Evolutionary conservation across 257 asterid genomes (phyloP).

Genomic region (Galeopsis tetrahit): DNA sequence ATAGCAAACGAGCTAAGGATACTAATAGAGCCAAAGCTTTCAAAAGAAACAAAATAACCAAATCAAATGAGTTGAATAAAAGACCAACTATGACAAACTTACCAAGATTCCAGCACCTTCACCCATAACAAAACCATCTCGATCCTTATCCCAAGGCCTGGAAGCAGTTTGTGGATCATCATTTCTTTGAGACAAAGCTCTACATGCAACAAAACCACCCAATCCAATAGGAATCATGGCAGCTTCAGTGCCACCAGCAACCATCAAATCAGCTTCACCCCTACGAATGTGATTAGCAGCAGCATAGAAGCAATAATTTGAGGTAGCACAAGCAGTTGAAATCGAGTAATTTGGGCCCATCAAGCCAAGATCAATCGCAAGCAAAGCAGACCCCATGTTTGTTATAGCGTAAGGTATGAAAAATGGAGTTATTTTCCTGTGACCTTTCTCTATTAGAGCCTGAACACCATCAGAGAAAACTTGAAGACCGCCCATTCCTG

Average conservation of each 20-base stretch:
- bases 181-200: conserved; percentile 95
- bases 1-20: too few relatives aligned
- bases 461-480: conserved; percentile 88
- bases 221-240: conserved; percentile 90
- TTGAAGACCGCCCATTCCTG: conserved; percentile 95
- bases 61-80: background rate
- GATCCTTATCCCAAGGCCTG: conserved; percentile 87
- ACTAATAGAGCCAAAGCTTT: background rate
- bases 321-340: conserved; percentile 97
- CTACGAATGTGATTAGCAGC: conserved; percentile 97
- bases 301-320: conserved; percentile 90
- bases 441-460: conserved; percentile 82
- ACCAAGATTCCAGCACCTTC: conserved; percentile 96
- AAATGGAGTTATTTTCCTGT: conserved; percentile 84
- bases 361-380: conserved; percentile 87
- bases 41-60: background rate
- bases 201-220: conserved; percentile 96
- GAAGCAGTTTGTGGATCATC: conserved; percentile 90
- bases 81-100: conserved; percentile 33
- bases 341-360: conserved; percentile 96
- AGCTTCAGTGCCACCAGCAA: conserved; percentile 96
- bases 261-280: conserved; percentile 96
- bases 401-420: conserved; percentile 93
- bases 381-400: conserved; percentile 95
- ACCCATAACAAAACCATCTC: conserved; percentile 96